Evolutionary conservation across 805 yeast genomes (phyloP).

Genomic region (Yamadazyma laniorum): DNA sequence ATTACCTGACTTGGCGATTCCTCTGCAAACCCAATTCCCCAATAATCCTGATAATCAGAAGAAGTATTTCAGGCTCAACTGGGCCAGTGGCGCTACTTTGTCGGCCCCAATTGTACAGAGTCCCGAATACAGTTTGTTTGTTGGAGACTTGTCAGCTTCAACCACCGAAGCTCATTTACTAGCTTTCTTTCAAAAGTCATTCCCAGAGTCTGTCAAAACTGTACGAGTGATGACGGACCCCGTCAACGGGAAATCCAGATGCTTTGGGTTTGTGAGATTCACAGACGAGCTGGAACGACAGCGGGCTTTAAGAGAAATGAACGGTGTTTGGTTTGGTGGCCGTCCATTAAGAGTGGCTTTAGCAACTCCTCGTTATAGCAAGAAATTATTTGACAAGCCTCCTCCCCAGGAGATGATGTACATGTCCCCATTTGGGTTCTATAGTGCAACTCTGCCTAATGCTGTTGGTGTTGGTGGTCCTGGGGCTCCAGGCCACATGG

Average conservation of each 20-base stretch:
- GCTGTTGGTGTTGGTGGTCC: background rate
- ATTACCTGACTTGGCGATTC: conserved; percentile 56
- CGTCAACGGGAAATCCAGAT: conserved; percentile 69
- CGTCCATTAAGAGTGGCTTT: conserved; percentile 73
- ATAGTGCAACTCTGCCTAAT: background rate
- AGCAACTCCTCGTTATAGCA: conserved; percentile 65
- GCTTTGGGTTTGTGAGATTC: conserved; percentile 80
- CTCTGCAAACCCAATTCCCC: conserved; percentile 39
- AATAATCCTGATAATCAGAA: conserved; percentile 48
- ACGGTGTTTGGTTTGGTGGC: conserved; percentile 79
- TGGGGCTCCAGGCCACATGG: background rate
- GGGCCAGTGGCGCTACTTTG: conserved; percentile 84
- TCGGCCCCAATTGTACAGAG: conserved; percentile 67
- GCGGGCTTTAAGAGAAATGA: conserved; percentile 69
- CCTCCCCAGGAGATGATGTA: conserved; percentile 15
- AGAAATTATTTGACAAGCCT: conserved; percentile 1
- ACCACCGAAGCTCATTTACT: conserved; percentile 79
- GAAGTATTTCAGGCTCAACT: conserved; percentile 69
- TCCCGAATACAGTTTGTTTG: conserved; percentile 75
- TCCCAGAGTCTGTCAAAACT: conserved; percentile 64
- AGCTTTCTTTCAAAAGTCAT: conserved; percentile 66
- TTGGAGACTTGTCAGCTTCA: conserved; percentile 77
- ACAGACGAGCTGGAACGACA: conserved; percentile 67
- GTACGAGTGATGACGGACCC: conserved; percentile 88
- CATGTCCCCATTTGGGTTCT: conserved; percentile 19